These are phyloP conservation scores for Ilex aquifolium DNA, from an alignment of 257 asterid species.

Conservation along the genomic window DNA sequence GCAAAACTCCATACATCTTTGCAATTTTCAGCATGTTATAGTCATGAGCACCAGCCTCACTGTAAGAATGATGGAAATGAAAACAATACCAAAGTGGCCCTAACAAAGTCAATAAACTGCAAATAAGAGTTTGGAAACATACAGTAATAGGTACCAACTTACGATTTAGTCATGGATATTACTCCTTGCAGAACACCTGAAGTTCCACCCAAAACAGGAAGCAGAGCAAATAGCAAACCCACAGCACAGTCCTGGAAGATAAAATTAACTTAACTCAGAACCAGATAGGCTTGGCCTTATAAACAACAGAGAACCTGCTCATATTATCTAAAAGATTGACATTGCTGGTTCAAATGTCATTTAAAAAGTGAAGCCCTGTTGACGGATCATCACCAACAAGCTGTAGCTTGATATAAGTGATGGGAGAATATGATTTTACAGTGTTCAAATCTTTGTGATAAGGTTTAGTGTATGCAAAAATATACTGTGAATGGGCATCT, in stretches of 20 bases:
- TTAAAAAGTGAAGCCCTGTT: constrained; percentile 2
- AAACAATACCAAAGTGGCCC: neutral
- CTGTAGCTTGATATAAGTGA: constrained; percentile 1
- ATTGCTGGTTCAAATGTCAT: neutral
- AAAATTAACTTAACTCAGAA: constrained; percentile 4
- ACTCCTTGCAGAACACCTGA: constrained; percentile 90
- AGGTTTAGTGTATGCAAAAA: neutral
- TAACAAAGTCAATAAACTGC: neutral
- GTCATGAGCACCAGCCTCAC: neutral
- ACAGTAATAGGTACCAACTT: constrained; percentile 23
- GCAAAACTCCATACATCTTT: neutral
- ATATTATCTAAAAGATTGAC: neutral
- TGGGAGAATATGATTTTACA: neutral
- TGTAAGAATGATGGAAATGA: neutral
- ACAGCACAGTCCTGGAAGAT: constrained; percentile 92
- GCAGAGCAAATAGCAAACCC: constrained; percentile 93
- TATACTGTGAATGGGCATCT: neutral
- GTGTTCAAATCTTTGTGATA: neutral
- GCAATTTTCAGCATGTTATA: neutral
- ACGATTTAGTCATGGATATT: constrained; percentile 96
- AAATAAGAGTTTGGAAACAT: neutral
- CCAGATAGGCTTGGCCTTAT: neutral
- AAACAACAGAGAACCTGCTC: neutral
- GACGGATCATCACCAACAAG: constrained; percentile 13
- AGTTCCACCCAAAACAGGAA: constrained; percentile 98